Conservation (phyloP, 179 eudicot genomes). For the Vitellaria paradoxa region DNA sequence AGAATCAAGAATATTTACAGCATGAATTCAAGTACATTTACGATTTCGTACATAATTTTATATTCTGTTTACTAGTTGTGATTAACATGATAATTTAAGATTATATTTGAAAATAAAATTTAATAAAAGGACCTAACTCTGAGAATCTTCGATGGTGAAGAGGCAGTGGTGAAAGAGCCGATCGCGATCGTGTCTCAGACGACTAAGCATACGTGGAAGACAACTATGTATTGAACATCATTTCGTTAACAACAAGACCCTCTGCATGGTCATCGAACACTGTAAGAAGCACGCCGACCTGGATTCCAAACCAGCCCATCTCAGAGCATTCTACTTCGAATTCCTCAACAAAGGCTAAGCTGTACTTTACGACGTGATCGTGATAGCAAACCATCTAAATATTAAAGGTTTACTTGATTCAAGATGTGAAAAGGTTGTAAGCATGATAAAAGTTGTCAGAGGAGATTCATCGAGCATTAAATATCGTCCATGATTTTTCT, state of each 20-base stretch:
- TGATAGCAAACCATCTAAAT: constrained; percentile 3
- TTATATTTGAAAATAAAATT: too few species aligned
- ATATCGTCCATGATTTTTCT: constrained; percentile 17
- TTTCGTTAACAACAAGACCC: constrained; percentile 6
- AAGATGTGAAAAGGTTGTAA: background rate
- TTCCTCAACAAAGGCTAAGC: background rate
- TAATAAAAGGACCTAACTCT: too few species aligned
- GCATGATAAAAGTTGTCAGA: constrained; percentile 4
- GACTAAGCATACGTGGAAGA: constrained; percentile 19
- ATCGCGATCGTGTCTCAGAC: constrained; percentile 9
- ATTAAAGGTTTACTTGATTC: background rate
- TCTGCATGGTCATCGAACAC: constrained; percentile 17
- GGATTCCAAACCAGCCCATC: background rate
- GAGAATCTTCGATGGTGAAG: background rate
- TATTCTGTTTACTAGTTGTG: too few species aligned
- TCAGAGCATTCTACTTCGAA: background rate
- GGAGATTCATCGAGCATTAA: constrained; percentile 9
- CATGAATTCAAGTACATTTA: too few species aligned
- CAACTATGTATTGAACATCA: background rate
- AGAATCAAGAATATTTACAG: too few species aligned
- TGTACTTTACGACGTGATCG: background rate
- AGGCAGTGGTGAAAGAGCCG: background rate
- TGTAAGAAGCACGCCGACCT: constrained; percentile 6
- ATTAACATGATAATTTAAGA: too few species aligned
- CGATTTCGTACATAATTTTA: too few species aligned